Base-by-base conservation (phyloP, 345 rosid genomes). In the Ceriops decandra region DNA sequence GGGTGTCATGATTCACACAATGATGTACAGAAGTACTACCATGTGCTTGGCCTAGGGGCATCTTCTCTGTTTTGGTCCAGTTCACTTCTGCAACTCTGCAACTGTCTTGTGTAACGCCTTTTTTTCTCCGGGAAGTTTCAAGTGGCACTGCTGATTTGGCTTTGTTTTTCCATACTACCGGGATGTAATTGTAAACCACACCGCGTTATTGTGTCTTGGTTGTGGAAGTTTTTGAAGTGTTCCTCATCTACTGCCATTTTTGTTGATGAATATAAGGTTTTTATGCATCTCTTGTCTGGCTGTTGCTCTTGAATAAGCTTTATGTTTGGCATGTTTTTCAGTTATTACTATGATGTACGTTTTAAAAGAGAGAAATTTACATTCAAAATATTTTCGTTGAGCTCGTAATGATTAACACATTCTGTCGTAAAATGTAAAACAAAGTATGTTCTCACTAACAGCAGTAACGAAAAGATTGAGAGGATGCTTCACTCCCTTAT, bases 1-100 rank as follows among this genome's bases (percentile, higher is more conserved):
- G 81, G 73, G 19, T 66, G 74, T 73, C 64, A 6, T 36, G 64
- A 61, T 62, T 53, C 32, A 77, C n/a, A 51, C 57, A 56, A 46
- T 76, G 59, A 67, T 82, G 79, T 76, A 69, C 71, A 68, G 76
- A 70, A 69, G 75, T 58, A 72, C 68, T 24, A 73, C 65, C 53
- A 15, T 60, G 38, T 68, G 78, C 33, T 31, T 64, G 57, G 73
- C 65, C 68, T 67, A 26, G 28, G 70, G 76, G 74, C 59, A 21
- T 69, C 74, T 71, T 68, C 74, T 64, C 33, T 73, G 72, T 66
- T 68, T 72, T 81, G 66, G 64, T 76, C 66, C 58, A 42, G 49
- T 56, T 68, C 75, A 76, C 63, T 82, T 80, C 33, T 80, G 84
- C 74, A 73, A 63, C 77, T 64, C 28, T 1, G 46, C 47, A 52